phyloP scores from a whole-genome alignment of 2,329 filamentous ascomycete genomes.

The Amauroascus niger region DNA sequence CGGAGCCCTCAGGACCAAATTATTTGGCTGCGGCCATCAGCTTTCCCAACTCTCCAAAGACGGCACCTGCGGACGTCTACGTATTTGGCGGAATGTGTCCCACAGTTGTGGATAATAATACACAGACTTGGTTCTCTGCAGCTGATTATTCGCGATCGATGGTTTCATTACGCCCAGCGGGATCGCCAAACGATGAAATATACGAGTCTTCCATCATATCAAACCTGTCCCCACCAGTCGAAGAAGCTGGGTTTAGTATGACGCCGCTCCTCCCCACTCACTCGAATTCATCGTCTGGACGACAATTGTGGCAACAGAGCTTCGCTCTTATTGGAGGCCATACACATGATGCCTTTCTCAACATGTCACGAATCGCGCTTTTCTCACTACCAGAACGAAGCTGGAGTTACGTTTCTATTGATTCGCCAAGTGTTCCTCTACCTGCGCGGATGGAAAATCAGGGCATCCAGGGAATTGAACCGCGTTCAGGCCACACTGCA shows the following conservation, averaged over 20 bases:
- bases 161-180: conserved; percentile 46
- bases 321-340: conserved; percentile 81
- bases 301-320: conserved; percentile 61
- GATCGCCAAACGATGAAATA: conserved; percentile 14
- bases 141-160: conserved; percentile 75
- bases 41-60: conserved; percentile 52
- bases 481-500: conserved; percentile 80
- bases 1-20: conserved; percentile 41
- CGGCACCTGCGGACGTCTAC: conserved; percentile 48
- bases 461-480: conserved; percentile 50
- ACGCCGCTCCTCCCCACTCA: conserved; percentile 63
- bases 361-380: conserved; percentile 83
- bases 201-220: conserved; percentile 42
- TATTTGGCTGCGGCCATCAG: conserved; percentile 53
- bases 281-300: conserved; percentile 53
- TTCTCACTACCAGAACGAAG: conserved; percentile 78
- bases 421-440: conserved; percentile 17
- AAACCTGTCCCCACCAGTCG: conserved; percentile 55
- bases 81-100: conserved; percentile 89
- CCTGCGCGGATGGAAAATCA: conserved; percentile 17
- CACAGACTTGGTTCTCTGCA: conserved; percentile 52
- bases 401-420: conserved; percentile 73
- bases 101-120: conserved; percentile 29
- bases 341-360: conserved; percentile 73
- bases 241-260: conserved; percentile 79